These are phyloP conservation scores for Medicago lupulina DNA, from an alignment of 306 rosid species.

Conservation along the genomic window DNA sequence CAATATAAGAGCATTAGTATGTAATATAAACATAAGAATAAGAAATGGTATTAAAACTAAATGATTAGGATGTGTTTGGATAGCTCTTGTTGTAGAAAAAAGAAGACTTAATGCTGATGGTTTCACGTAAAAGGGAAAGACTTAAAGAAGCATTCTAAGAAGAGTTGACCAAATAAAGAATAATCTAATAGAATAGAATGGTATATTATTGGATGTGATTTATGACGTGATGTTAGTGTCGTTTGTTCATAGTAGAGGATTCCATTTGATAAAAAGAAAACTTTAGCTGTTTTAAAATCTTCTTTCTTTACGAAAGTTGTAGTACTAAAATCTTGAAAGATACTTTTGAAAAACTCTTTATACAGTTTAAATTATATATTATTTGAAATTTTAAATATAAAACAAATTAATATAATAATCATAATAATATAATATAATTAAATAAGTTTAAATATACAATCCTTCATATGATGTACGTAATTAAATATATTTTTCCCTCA, in stretches of 20 bases:
- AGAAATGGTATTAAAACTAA: neutral
- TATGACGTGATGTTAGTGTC: neutral
- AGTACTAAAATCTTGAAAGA: neutral
- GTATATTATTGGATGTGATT: conserved; percentile 12
- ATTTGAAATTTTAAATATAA: neutral
- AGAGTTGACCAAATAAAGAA: neutral
- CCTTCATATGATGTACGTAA: neutral
- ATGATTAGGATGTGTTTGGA: neutral
- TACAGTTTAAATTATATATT: neutral
- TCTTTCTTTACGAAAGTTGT: neutral
- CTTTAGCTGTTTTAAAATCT: neutral
- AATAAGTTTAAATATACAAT: neutral
- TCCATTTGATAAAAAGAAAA: neutral
- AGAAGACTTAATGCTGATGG: neutral
- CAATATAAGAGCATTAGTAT: too few species aligned
- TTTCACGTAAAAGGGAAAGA: neutral
- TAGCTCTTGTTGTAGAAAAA: neutral
- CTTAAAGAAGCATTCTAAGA: neutral
- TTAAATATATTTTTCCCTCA: neutral
- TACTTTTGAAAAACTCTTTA: too few species aligned
- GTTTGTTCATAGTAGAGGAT: neutral
- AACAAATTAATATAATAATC: neutral
- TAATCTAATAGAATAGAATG: neutral
- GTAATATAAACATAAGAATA: too few species aligned
- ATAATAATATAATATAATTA: neutral